Evolutionary conservation across 2,329 filamentous ascomycete genomes (phyloP), one percentile per base, ranked within the genome.

Genomic region (Leptographium wingfieldii): DNA sequence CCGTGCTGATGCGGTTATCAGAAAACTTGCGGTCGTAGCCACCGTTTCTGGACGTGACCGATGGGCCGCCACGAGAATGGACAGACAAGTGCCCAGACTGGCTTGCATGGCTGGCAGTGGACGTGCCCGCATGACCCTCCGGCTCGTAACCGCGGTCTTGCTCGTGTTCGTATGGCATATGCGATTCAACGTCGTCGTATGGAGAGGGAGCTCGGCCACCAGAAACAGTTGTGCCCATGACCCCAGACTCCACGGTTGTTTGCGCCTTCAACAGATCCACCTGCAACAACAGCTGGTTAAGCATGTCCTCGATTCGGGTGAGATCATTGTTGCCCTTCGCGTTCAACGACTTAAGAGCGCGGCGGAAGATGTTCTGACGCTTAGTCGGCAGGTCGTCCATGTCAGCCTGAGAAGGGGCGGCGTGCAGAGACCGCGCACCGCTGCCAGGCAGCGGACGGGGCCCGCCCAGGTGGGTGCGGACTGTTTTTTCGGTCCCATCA

Each of bases 281-380:
- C 70, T 99, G 94, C 57, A 85, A 88, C 25, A 99, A 82, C 27
- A 99, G 81, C 69, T 96, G 91, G 71, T 94, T 88, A 40, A 99
- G 81, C 87, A 94, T 92, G 62, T 90, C 87, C 71, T 94, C 90
- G 63, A 96, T 96, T 66, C 90, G 88, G 64, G 85, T 83, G 57
- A 96, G 81, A 67, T 99, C 94, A 67, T 88, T 92, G 9, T 87
- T 85, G 57, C 90, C 92, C 75, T 94, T 95, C 69, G 87, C 82
- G 66, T 90, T 90, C 56, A 99, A 77, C 3, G 92, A 92, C 70
- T 95, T 92, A 56, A 99, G 78, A n/a, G 94, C 94, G 63, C 92
- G 85, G 67, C 87, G 88, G 75, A 97, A 94, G n/a, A 99, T 82
- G 69, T 90, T 96, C 73, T 90, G 88, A 69, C 90, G 91, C 81